Conservation (phyloP, 805 yeast genomes). For the Yarrowia yakushimensis region DNA sequence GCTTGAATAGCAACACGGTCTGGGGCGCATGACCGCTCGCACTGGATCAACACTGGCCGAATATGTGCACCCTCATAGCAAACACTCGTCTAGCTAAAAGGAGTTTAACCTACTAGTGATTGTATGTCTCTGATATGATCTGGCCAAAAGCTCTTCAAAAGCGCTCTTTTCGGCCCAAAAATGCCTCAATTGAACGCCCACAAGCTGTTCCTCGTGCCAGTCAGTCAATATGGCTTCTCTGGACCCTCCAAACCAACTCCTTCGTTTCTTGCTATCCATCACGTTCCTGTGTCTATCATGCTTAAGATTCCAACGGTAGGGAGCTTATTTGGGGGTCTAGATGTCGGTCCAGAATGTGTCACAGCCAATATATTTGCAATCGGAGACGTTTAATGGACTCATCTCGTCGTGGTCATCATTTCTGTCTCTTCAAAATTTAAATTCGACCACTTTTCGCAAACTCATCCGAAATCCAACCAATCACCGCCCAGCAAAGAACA, state of each 20-base stretch:
- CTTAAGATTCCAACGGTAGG: conserved; percentile 17
- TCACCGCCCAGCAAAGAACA: neutral
- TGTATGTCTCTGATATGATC: no score
- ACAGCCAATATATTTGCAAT: neutral
- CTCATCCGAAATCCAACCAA: neutral
- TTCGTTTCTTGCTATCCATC: neutral
- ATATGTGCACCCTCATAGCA: no score
- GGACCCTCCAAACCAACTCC: no score
- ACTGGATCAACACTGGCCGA: no score
- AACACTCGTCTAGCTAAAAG: no score
- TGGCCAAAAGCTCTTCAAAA: no score
- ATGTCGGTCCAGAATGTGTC: no score
- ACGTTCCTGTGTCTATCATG: conserved; percentile 11
- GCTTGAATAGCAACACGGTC: no score
- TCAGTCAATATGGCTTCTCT: neutral
- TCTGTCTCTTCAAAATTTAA: neutral
- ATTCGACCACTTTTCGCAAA: neutral
- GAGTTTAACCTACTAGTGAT: no score
- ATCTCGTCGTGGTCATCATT: neutral
- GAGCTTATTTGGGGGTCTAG: neutral
- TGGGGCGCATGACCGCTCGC: no score
- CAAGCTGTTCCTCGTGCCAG: neutral
- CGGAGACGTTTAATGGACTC: neutral
- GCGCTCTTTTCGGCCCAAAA: no score
- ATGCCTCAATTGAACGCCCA: neutral